Percentiles rank a stretch among this genome's conserved stretches.
Evolutionary conservation across 2,329 filamentous ascomycete genomes (phyloP).

Genomic region (Fragosphaeria purpurea): DNA sequence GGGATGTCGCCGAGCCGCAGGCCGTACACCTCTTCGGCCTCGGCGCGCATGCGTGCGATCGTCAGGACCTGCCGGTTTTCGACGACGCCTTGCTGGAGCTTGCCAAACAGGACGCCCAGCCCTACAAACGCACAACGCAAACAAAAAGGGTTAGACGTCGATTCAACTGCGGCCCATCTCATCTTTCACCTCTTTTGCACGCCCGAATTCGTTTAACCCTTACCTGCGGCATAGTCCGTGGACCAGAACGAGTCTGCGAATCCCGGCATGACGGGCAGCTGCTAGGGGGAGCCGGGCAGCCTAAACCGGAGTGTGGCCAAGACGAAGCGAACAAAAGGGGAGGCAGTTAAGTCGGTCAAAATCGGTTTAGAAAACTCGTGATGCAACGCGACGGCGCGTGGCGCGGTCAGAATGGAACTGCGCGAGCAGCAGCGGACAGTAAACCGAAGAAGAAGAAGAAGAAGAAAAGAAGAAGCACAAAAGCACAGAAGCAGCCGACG

Average conservation of each 20-base stretch:
- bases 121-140: constrained; percentile 32
- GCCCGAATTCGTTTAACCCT: constrained; percentile 17
- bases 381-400: too few relatives aligned
- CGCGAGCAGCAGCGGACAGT: too few relatives aligned
- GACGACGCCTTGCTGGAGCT: constrained; percentile 90
- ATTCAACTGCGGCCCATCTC: too few relatives aligned
- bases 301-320: too few relatives aligned
- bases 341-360: background rate
- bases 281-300: background rate
- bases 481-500: too few relatives aligned
- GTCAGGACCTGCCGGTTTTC: constrained; percentile 93
- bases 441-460: too few relatives aligned
- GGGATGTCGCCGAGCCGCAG: constrained; percentile 72
- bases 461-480: too few relatives aligned
- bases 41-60: constrained; percentile 85
- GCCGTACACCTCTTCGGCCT: constrained; percentile 87
- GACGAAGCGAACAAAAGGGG: background rate
- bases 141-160: too few relatives aligned
- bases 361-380: background rate
- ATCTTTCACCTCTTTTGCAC: too few relatives aligned
- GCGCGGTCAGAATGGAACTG: too few relatives aligned
- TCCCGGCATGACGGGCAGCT: constrained; percentile 56
- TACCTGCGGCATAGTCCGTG: constrained; percentile 88
- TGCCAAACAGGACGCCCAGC: constrained; percentile 86
- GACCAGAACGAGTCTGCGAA: constrained; percentile 99